phyloP scores from a whole-genome alignment of 1,139 yeast species.

The Yarrowia galli region DNA sequence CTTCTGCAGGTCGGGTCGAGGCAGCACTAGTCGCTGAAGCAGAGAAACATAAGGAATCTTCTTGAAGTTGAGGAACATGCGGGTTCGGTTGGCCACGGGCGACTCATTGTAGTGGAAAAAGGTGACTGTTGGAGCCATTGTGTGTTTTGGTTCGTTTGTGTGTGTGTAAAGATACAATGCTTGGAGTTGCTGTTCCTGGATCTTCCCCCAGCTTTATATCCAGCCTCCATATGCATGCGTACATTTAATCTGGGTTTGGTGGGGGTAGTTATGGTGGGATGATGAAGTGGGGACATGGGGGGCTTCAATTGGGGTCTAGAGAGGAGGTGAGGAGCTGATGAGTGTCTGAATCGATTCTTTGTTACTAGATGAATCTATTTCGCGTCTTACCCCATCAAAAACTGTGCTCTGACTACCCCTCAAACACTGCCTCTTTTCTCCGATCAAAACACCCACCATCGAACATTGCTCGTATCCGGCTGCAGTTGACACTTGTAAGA shows the following conservation, averaged over 20 bases:
- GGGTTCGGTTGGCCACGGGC: conserved; percentile 36
- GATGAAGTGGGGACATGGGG: too few species aligned
- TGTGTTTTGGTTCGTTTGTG: too few species aligned
- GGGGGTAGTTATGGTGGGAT: not conserved
- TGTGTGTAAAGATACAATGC: too few species aligned
- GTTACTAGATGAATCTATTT: not conserved
- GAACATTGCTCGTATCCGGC: conserved; percentile 30
- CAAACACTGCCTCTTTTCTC: not conserved
- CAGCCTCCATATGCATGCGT: conserved; percentile 3
- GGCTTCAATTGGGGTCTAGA: not conserved
- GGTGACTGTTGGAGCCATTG: conserved; percentile 31
- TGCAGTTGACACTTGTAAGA: conserved; percentile 4
- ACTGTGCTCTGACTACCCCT: too few species aligned
- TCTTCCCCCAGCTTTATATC: conserved; percentile 7
- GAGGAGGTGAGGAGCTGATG: not conserved
- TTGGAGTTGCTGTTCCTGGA: conserved; percentile 16
- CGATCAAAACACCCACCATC: not conserved
- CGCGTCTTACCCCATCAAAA: not conserved
- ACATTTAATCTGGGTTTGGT: conserved; percentile 21
- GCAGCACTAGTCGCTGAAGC: conserved; percentile 10
- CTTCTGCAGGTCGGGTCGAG: conserved; percentile 36
- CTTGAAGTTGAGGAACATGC: conserved; percentile 33
- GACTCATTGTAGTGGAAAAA: conserved; percentile 37
- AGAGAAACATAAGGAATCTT: conserved; percentile 26
- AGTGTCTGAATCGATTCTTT: not conserved